Evolutionary conservation across 2,329 filamentous ascomycete genomes (phyloP), one percentile per base, ranked within the genome.

Genomic region (Arthroderma sp.): DNA sequence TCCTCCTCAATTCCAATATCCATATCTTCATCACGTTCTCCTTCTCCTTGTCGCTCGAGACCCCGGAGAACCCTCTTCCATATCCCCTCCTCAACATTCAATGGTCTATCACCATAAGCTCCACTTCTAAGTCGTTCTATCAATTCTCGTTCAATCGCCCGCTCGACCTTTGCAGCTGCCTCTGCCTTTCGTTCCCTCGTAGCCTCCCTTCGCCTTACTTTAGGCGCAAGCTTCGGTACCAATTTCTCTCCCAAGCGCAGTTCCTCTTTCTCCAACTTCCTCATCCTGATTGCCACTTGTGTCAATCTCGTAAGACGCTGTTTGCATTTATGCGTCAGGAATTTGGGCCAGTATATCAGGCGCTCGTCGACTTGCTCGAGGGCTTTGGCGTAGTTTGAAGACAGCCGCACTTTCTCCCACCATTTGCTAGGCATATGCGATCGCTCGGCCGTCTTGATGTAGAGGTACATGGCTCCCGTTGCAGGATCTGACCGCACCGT

Each of bases 31-130:
- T 95, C 89, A 44, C 85, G 73, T 51, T 77, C 72, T 38, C 83
- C 89, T 57, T 93, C 80, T 47, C 89, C 88, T 55, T 83, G 82
- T 54, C 83, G 77, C 74, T 98, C 91, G 65, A 98, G 73, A 3
- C 86, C 86, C 49, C 81, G 80, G 55, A 98, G 78, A 5, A 98
- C 91, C 75, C 88, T 94, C 75, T 93, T 93, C 91, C 91, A 98
- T 49, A 98, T 86, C 9, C 77, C 75, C 63, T 95, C 87, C 63
- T 93, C 91, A 42, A 94, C 88, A 61, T 98, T 98, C 52, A 98
- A 72, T 36, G 91, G 91, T 61, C 85, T 79, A 56, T 96, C 88
- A 44, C 91, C 91, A 64, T 98, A 96, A 3, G 88, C 88, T 38
- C 91, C 91, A 59, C 86, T 88, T 52, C 88, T 76, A 63, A 98